Evolutionary conservation across 306 rosid species (phyloP).

Genomic region (Aeschynomene evenia): DNA sequence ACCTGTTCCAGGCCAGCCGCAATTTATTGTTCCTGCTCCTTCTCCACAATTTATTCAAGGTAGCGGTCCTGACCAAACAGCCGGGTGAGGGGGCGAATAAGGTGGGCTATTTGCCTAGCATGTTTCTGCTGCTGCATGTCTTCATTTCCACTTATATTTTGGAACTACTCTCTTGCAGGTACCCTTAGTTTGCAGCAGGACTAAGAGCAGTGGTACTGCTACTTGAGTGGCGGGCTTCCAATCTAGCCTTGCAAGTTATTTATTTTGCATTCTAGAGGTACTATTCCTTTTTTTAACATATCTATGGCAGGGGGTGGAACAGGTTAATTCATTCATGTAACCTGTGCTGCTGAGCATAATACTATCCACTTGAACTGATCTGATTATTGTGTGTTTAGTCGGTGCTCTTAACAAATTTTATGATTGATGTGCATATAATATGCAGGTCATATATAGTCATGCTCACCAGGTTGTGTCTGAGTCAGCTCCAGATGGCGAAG

Average conservation of each 20-base stretch:
- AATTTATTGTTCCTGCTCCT: slow-evolving; percentile 73
- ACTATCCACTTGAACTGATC: neutral
- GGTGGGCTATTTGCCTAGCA: slow-evolving; percentile 48
- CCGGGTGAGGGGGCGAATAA: slow-evolving; percentile 76
- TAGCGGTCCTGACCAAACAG: slow-evolving; percentile 80
- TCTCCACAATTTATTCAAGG: slow-evolving; percentile 74
- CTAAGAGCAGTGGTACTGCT: slow-evolving; percentile 97
- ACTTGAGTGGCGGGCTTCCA: slow-evolving; percentile 94
- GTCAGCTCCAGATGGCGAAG: slow-evolving; percentile 71
- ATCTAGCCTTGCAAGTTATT: slow-evolving; percentile 93
- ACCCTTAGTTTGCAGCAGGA: slow-evolving; percentile 96
- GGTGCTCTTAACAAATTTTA: neutral
- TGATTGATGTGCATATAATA: no score
- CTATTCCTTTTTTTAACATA: neutral
- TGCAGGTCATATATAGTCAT: slow-evolving; percentile 91
- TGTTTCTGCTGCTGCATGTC: slow-evolving; percentile 4
- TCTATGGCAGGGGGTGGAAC: neutral
- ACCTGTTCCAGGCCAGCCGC: slow-evolving; percentile 80
- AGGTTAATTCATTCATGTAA: slow-evolving; percentile 1
- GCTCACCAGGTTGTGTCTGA: slow-evolving; percentile 80
- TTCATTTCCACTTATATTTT: slow-evolving; percentile 23
- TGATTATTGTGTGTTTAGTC: neutral
- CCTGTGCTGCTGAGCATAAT: neutral
- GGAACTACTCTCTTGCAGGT: slow-evolving; percentile 44
- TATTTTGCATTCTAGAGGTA: slow-evolving; percentile 98